These are phyloP conservation scores for Sclerotinia sclerotiorum DNA, from an alignment of 2,329 filamentous ascomycete species.

Conservation along the genomic window DNA sequence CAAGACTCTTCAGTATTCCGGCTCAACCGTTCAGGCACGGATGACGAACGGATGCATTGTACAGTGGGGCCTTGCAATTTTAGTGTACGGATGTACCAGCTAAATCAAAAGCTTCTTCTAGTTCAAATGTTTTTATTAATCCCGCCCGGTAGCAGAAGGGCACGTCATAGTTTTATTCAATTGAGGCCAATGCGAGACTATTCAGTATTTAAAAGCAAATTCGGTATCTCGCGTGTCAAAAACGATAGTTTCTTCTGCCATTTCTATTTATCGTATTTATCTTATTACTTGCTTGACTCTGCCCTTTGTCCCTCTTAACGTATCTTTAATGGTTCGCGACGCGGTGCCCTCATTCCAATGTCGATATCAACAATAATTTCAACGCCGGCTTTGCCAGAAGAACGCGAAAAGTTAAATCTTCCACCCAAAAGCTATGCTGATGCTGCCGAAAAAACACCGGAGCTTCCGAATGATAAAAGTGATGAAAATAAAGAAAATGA, in stretches of 20 bases:
- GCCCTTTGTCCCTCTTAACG: background rate
- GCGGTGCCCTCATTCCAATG: conserved; percentile 3
- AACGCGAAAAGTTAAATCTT: conserved; percentile 40
- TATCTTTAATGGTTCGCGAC: background rate
- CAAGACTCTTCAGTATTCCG: no score
- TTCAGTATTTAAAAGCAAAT: background rate
- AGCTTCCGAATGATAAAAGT: conserved; percentile 18
- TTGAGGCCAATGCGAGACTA: background rate
- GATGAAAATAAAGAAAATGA: conserved; percentile 18
- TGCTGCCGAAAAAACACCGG: conserved; percentile 36
- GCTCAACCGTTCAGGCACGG: no score
- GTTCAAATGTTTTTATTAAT: background rate
- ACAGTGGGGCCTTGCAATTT: no score
- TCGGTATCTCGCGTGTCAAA: background rate
- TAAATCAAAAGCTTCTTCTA: background rate
- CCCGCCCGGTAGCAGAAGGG: background rate
- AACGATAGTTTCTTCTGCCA: background rate
- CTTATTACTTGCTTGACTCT: background rate
- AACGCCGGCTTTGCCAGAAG: conserved; percentile 40
- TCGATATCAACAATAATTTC: conserved; percentile 25
- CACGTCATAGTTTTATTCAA: conserved; percentile 5
- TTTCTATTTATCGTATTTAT: background rate
- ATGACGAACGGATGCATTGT: no score
- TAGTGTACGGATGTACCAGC: background rate
- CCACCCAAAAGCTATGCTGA: conserved; percentile 45